A percentile compares a stretch with the other conserved stretches of the same genome.
Conservation (phyloP, 2,329 filamentous ascomycete genomes). For the Aspergillus flavus region DNA sequence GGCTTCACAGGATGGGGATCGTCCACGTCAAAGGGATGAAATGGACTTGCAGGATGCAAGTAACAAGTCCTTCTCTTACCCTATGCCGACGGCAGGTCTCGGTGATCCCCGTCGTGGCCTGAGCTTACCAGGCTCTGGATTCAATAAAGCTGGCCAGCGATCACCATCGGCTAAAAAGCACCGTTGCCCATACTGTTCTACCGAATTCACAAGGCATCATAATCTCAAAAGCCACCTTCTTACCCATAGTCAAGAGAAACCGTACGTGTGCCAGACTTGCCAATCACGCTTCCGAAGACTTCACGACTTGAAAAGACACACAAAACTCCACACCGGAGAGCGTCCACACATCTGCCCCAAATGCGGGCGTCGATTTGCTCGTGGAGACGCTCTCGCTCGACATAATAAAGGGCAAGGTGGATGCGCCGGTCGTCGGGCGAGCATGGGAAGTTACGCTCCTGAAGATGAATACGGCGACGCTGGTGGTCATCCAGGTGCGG, state of each 20-base stretch:
- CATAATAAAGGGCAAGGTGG: constrained; percentile 96
- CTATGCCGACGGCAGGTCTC: constrained; percentile 55
- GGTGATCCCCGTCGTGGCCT: constrained; percentile 60
- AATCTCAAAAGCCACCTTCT: constrained; percentile 97
- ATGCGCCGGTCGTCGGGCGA: constrained; percentile 87
- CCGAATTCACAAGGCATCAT: constrained; percentile 95
- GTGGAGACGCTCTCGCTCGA: constrained; percentile 89
- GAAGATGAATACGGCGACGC: constrained; percentile 67
- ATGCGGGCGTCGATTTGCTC: constrained; percentile 91
- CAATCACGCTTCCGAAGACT: constrained; percentile 87
- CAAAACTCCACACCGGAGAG: constrained; percentile 95
- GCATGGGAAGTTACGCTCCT: constrained; percentile 78
- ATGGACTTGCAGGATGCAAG: constrained; percentile 42
- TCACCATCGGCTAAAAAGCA: constrained; percentile 85
- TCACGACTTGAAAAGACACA: constrained; percentile 94
- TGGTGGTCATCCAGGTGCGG: constrained; percentile 48
- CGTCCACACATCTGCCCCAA: constrained; percentile 93
- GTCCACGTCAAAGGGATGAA: constrained; percentile 39
- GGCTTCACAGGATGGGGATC: constrained; percentile 46
- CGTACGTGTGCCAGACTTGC: constrained; percentile 91
- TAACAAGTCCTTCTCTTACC: constrained; percentile 66
- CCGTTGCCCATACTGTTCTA: constrained; percentile 94
- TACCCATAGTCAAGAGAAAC: constrained; percentile 98
- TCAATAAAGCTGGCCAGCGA: constrained; percentile 60
- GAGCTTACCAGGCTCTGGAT: constrained; percentile 60